Base-by-base conservation (phyloP, 164 flowering plant species). In the Nelumbo lutea region DNA sequence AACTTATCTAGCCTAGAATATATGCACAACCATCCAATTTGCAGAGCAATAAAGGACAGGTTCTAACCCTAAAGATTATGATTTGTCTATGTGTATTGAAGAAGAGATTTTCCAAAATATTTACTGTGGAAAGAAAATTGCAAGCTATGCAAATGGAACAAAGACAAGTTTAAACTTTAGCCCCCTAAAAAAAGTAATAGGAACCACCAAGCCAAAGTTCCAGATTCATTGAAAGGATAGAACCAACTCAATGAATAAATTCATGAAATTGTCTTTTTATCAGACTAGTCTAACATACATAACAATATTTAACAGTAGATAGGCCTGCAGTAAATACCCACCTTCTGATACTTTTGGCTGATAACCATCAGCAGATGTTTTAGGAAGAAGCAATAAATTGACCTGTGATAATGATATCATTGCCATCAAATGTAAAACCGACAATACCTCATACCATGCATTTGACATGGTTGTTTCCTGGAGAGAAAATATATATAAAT, bases 401-500 rank as follows among this genome's bases (percentile, higher is more conserved):
- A 94, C 97, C 76, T 92, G 92, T 65, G 91, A 92, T 62, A 95
- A 73, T 6, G 85, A 84, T 62, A 92, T 80, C 83, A 82, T 84
- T 65, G 97, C 96, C 96, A 95, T 89, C 80, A 92, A 83, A 77
- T 95, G 99, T 75, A 92, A 77, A 70, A 92, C 88, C 40, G 97
- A 92, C 83, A 95, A 71, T 58, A 91, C 88, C 83, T 95, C 97
- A 60, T 92, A 92, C 97, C 99, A 95, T 66, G 92, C 88, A 84
- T 87, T 92, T 61, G 83, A 88, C 64, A 95, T 81, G 63, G 83
- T 81, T 67, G 94, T 88, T 80, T 95, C 97, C 99, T 95, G 91
- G 68, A 79, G 77, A 56, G 5, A 60, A 11, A 67, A 9, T 27
- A 61, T 14, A 45, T 1, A 3, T 51, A 6, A 40, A 44, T 2